Evolutionary conservation across 306 rosid species (phyloP).

Genomic region (Castanea crenata): DNA sequence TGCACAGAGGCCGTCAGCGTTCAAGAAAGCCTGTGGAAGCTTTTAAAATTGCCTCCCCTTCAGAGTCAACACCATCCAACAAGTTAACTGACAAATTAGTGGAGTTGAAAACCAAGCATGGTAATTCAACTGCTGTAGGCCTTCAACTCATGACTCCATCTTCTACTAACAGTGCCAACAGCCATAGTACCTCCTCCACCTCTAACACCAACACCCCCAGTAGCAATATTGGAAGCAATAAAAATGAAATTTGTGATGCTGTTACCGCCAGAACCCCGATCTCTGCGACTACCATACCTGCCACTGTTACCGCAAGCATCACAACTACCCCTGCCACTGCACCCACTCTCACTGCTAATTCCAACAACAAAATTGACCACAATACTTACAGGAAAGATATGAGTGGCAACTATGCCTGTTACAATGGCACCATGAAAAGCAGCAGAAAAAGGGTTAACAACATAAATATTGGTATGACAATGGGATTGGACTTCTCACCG

Average conservation of each 20-base stretch:
- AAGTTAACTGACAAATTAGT: slow-evolving; percentile 15
- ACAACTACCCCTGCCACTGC: slow-evolving; percentile 16
- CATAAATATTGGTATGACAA: slow-evolving; percentile 28
- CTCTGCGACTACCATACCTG: not conserved
- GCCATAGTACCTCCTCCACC: slow-evolving; percentile 13
- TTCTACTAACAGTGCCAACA: slow-evolving; percentile 7
- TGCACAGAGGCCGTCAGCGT: slow-evolving; percentile 90
- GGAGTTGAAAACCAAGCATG: slow-evolving; percentile 21
- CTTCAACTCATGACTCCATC: slow-evolving; percentile 32
- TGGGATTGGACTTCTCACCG: slow-evolving; percentile 65
- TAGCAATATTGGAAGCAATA: slow-evolving; percentile 25
- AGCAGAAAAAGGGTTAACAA: slow-evolving; percentile 24
- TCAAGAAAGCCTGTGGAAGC: slow-evolving; percentile 99
- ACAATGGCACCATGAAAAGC: slow-evolving; percentile 17
- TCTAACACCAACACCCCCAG: not conserved
- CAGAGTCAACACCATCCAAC: slow-evolving; percentile 27
- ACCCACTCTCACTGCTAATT: slow-evolving; percentile 4
- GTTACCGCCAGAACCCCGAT: slow-evolving; percentile 5
- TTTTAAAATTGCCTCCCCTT: slow-evolving; percentile 35
- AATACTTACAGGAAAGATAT: slow-evolving; percentile 26
- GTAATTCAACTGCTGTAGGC: slow-evolving; percentile 23
- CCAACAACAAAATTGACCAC: slow-evolving; percentile 1
- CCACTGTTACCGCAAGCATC: not conserved
- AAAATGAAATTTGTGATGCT: slow-evolving; percentile 9
- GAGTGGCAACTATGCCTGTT: slow-evolving; percentile 12